Evolutionary conservation across 192 early-diverging fungal genomes (phyloP).

Genomic region (Coemansia sp.): DNA sequence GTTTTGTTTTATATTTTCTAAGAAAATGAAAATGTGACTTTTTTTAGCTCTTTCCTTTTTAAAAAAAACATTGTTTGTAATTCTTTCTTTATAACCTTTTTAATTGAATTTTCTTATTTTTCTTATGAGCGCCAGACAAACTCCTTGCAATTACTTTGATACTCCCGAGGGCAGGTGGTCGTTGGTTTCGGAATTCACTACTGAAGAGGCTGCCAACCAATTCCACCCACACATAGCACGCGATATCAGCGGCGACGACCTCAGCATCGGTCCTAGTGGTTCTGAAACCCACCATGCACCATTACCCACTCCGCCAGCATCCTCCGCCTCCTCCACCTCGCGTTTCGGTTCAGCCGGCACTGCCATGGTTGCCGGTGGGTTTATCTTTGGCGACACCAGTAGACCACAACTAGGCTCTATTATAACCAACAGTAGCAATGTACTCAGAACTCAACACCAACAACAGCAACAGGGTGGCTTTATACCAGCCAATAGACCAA

Average conservation of each 20-base stretch:
- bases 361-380: conserved; percentile 29
- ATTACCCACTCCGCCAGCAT: not conserved
- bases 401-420: not conserved
- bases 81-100: not conserved
- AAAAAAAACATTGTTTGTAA: not conserved
- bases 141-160: conserved; percentile 29
- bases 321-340: not conserved
- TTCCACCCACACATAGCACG: conserved; percentile 36
- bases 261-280: conserved; percentile 25
- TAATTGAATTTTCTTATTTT: not conserved
- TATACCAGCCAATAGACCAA: conserved; percentile 33
- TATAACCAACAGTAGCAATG: not conserved
- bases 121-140: not conserved
- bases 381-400: conserved; percentile 29
- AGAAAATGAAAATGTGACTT: too few relatives aligned
- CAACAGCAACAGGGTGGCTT: not conserved
- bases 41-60: not conserved
- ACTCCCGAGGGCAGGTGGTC: conserved; percentile 51
- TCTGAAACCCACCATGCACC: not conserved
- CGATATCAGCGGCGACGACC: conserved; percentile 37
- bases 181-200: conserved; percentile 36
- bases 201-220: conserved; percentile 53
- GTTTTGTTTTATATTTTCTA: not conserved
- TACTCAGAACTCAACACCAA: not conserved
- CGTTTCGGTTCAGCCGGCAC: conserved; percentile 31